Evolutionary conservation across 805 yeast genomes (phyloP), one percentile per base, ranked within the genome.

Genomic region (Suhomyces canberraensis): DNA sequence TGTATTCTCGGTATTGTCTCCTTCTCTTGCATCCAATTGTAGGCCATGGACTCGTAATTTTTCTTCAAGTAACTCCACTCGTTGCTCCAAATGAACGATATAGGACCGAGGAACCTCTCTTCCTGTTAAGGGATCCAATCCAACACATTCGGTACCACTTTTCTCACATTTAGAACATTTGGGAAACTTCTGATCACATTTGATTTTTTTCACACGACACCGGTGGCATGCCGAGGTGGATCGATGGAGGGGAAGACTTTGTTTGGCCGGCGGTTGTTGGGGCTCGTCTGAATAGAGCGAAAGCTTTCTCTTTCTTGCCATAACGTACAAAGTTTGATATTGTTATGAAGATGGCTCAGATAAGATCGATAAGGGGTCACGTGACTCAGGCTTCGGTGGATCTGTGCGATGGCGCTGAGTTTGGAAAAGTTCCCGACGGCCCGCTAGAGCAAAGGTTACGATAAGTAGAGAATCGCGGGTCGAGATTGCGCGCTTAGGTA

Each of bases 91-190:
- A 47, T 80, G 82, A 15, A 78, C 72, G 3, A 87, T 76, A 51
- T 84, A 84, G 2, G 88, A 83, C 25, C 97, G 64, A 0, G 96
- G 95, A 1, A 88, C 78, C 46, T 84, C 88, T 37, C 95, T 67
- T 0, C 95, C 95, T 0, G 96, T 86, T 5, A 89, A 87, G 0
- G 95, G 89, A 54, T 90, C 96, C 3, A 85, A 59, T 0, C 95
- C 87, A 3, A 87, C 79, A 60, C 97, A 89, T 5, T 84, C 85
- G 2, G 66, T 82, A 4, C 78, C 75, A 8, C 84, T 82, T 50
- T 78, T 76, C 29, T 58, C 66, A 54, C 90, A 82, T 24, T 71
- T 69, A n/a, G 73, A 56, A 51, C 90, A 82, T 37, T 73, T 69
- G 3, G 90, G 90, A 52, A 81, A 77, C 42, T 71, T 73, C 39